A percentile compares a stretch with the other conserved stretches of the same genome.
Evolutionary conservation across 73 alveolate genomes (phyloP).

Genomic region (Paramecium primaurelia): DNA sequence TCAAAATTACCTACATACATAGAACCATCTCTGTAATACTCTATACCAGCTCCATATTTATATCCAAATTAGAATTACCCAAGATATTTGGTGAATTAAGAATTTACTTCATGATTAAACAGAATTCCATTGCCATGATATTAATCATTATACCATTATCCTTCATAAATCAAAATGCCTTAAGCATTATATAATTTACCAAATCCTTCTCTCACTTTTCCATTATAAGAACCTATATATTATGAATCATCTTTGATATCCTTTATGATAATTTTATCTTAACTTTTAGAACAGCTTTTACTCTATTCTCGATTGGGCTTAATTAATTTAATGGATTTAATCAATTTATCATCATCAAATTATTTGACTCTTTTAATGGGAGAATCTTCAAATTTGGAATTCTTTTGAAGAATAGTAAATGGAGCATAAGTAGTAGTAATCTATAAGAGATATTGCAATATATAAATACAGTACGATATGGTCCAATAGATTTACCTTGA

Average conservation of each 20-base stretch:
- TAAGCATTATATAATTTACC: conserved; percentile 12
- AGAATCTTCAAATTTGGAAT: neutral
- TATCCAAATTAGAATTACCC: neutral
- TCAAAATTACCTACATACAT: neutral
- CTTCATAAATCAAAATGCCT: conserved; percentile 35
- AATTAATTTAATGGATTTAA: neutral
- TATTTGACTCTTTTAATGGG: neutral
- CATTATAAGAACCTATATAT: neutral
- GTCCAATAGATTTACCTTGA: conserved; percentile 11
- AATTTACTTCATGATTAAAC: neutral
- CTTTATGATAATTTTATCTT: neutral
- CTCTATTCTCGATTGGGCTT: neutral
- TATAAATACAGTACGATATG: neutral
- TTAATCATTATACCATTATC: conserved; percentile 46
- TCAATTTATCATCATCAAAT: neutral
- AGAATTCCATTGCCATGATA: conserved; percentile 50
- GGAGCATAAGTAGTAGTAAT: neutral
- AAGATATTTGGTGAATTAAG: neutral
- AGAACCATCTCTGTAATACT: conserved; percentile 21
- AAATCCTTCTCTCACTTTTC: conserved; percentile 2
- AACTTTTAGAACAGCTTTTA: neutral
- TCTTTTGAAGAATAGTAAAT: neutral
- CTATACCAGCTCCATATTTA: conserved; percentile 21
- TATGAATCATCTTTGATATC: neutral
- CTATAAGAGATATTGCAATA: neutral